Conservation (phyloP, 1,284 basidiomycete species). For the Sporisorium reilianum region DNA sequence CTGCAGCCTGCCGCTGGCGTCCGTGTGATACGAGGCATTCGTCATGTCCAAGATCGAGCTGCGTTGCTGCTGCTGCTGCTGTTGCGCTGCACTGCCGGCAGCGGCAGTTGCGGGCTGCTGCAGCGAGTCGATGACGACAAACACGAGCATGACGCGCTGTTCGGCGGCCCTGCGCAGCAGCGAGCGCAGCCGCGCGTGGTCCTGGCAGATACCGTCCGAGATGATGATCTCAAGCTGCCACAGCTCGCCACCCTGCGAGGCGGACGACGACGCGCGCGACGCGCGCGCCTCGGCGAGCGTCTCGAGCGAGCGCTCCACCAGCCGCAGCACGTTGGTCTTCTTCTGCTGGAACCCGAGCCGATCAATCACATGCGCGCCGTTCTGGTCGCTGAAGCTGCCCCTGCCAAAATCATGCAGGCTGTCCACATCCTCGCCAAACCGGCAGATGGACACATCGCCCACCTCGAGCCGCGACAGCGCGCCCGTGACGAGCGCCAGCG, state of each 20-base stretch:
- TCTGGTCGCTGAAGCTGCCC: conserved; percentile 52
- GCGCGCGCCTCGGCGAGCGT: conserved; percentile 80
- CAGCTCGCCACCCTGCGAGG: conserved; percentile 75
- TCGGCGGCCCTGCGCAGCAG: conserved; percentile 87
- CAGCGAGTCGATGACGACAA: conserved; percentile 93
- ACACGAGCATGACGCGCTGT: conserved; percentile 94
- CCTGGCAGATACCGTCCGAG: conserved; percentile 97
- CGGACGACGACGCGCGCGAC: conserved; percentile 72
- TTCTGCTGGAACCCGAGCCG: conserved; percentile 91
- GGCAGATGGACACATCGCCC: conserved; percentile 90
- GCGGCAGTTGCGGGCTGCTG: conserved; percentile 12
- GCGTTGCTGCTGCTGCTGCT: conserved; percentile 71
- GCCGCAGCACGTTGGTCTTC: conserved; percentile 86
- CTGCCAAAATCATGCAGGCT: conserved; percentile 82
- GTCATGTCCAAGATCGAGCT: conserved; percentile 94
- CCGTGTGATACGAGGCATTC: conserved; percentile 84
- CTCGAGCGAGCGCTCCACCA: conserved; percentile 85
- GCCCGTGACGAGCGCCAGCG: conserved; percentile 89
- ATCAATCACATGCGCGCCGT: conserved; percentile 80
- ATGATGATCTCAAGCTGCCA: conserved; percentile 99
- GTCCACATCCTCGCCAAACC: conserved; percentile 89
- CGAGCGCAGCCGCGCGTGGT: conserved; percentile 85
- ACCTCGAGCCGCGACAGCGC: conserved; percentile 92
- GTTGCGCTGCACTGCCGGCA: background rate
- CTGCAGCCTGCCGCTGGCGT: conserved; percentile 80